Conservation (phyloP, 495 filamentous ascomycete genomes). For the Penicillium arizonense region DNA sequence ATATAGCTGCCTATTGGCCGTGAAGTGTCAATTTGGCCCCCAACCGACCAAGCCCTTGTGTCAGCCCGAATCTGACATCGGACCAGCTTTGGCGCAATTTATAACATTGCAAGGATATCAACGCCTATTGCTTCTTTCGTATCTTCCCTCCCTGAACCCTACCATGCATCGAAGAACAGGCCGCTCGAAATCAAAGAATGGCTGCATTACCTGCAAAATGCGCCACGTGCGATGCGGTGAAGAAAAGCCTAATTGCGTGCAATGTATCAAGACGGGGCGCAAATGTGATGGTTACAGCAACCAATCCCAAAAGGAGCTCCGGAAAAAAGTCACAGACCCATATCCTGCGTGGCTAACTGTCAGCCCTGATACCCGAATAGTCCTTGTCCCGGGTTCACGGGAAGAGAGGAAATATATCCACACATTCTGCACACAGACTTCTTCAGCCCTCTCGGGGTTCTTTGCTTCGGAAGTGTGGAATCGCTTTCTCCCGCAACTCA, state of each 20-base stretch:
- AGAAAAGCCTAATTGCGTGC: constrained; percentile 42
- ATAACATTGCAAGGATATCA: no score
- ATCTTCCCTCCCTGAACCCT: not conserved
- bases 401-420: constrained; percentile 23
- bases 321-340: not conserved
- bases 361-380: constrained; percentile 6
- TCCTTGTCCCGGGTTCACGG: constrained; percentile 20
- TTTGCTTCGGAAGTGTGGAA: constrained; percentile 62
- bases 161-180: constrained; percentile 4
- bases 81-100: not conserved
- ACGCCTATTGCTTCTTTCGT: no score
- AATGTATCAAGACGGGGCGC: constrained; percentile 46
- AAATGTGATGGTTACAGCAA: constrained; percentile 39
- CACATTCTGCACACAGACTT: constrained; percentile 19
- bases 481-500: constrained; percentile 52
- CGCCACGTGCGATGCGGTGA: constrained; percentile 53
- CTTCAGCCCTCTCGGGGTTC: constrained; percentile 50
- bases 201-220: constrained; percentile 24
- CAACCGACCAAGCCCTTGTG: no score
- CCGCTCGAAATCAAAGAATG: constrained; percentile 8
- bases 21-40: no score
- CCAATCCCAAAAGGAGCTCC: constrained; percentile 7
- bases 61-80: no score
- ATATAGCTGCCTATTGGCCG: no score
- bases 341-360: not conserved